These are phyloP conservation scores for Ophiostoma quercus DNA, from an alignment of 2,329 filamentous ascomycete genomes.

Conservation along the genomic window DNA sequence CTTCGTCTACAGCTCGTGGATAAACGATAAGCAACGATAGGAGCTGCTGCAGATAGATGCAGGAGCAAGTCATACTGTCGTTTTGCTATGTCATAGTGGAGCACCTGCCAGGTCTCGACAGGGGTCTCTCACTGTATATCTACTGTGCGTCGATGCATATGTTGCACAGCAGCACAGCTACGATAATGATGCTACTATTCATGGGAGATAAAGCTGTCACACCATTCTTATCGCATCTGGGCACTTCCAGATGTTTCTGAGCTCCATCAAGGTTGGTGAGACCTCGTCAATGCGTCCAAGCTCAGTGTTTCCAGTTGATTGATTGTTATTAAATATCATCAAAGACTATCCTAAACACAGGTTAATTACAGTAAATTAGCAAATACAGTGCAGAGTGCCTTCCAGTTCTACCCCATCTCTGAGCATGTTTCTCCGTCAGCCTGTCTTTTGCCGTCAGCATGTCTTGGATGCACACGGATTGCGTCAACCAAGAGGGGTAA, in stretches of 20 bases:
- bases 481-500: constrained; percentile 1
- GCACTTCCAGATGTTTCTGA: not conserved
- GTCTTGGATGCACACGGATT: not conserved
- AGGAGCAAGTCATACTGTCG: not conserved
- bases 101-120: not conserved
- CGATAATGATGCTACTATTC: not conserved
- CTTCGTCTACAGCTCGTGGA: not conserved
- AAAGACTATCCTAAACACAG: too few relatives aligned
- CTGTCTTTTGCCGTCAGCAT: not conserved
- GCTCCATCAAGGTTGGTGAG: not conserved
- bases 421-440: not conserved
- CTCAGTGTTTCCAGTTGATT: not conserved
- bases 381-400: not conserved
- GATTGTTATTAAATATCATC: too few relatives aligned
- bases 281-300: not conserved
- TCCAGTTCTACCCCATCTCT: not conserved
- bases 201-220: not conserved
- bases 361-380: not conserved
- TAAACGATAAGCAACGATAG: not conserved
- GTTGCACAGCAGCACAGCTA: not conserved
- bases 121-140: not conserved
- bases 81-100: constrained; percentile 2
- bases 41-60: not conserved
- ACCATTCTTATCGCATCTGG: not conserved
- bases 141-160: not conserved